Conservation (phyloP, 1,139 yeast genomes). For the Debaryomyces udenii region DNA sequence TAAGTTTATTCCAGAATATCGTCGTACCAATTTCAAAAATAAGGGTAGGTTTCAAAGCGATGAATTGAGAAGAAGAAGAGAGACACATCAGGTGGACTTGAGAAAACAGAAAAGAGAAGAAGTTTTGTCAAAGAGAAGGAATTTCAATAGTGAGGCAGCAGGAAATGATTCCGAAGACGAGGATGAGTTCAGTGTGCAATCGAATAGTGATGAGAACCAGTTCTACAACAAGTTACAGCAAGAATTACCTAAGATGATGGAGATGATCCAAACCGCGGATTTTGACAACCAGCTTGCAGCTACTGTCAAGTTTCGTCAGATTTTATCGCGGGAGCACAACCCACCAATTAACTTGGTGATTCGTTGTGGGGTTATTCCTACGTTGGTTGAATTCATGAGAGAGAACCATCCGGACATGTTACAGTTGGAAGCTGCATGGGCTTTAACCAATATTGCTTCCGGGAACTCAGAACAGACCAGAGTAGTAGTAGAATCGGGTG, state of each 20-base stretch:
- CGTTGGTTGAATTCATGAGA: constrained; percentile 82
- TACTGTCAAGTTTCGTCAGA: constrained; percentile 90
- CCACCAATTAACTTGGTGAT: constrained; percentile 98
- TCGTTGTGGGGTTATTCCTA: constrained; percentile 89
- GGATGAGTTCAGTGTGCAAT: constrained; percentile 34
- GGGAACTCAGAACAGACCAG: constrained; percentile 89
- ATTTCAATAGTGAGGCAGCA: constrained; percentile 47
- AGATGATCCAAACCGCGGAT: constrained; percentile 74
- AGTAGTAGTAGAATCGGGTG: constrained; percentile 89
- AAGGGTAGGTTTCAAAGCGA: constrained; percentile 93
- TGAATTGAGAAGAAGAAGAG: constrained; percentile 97
- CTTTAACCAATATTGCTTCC: constrained; percentile 96
- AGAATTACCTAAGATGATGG: constrained; percentile 86
- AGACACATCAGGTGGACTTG: constrained; percentile 94
- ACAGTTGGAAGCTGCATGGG: constrained; percentile 99
- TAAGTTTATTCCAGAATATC: constrained; percentile 94
- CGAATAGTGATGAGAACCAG: constrained; percentile 48
- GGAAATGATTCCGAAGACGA: constrained; percentile 49
- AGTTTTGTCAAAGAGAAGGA: constrained; percentile 89
- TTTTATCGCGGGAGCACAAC: constrained; percentile 89
- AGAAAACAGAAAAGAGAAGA: constrained; percentile 97
- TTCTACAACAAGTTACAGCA: constrained; percentile 63
- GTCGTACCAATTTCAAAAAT: constrained; percentile 95
- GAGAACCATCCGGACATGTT: constrained; percentile 80
- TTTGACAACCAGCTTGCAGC: constrained; percentile 85